phyloP scores from a whole-genome alignment of 495 filamentous ascomycete species.

The Penicillium bialowiezense region DNA sequence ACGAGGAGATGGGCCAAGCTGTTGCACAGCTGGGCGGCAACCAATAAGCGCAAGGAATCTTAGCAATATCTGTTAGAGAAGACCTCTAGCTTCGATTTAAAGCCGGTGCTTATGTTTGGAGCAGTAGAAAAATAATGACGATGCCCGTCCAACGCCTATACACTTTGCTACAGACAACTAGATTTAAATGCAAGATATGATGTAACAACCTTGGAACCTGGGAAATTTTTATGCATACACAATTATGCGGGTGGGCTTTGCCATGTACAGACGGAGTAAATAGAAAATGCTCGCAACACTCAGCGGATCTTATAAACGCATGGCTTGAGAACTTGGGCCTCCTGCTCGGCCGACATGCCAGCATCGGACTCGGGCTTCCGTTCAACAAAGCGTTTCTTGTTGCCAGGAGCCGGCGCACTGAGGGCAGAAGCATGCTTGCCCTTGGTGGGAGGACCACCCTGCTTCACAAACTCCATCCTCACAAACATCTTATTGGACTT shows the following conservation, averaged over 20 bases:
- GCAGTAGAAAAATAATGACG: conserved; percentile 29
- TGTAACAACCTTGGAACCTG: not conserved
- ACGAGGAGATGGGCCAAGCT: conserved; percentile 91
- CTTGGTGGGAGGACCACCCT: conserved; percentile 55
- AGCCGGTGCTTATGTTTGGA: conserved; percentile 17
- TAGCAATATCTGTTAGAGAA: conserved; percentile 1
- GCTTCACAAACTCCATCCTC: conserved; percentile 89
- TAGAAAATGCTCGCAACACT: not conserved
- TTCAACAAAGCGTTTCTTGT: conserved; percentile 61
- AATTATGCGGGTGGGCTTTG: not conserved
- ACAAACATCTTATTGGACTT: conserved; percentile 97
- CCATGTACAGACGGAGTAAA: conserved; percentile 6
- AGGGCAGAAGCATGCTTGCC: conserved; percentile 59
- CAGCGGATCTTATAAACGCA: conserved; percentile 95
- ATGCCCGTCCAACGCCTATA: conserved; percentile 6
- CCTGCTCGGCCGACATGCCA: conserved; percentile 49
- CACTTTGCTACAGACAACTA: not conserved
- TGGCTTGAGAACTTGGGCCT: conserved; percentile 79
- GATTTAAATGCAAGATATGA: not conserved
- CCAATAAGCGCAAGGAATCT: conserved; percentile 30
- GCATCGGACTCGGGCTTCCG: conserved; percentile 52
- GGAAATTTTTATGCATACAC: not conserved
- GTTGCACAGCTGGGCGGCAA: conserved; percentile 66
- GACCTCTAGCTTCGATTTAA: conserved; percentile 1
- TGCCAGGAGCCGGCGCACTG: conserved; percentile 32